phyloP scores from a whole-genome alignment of 2,329 filamentous ascomycete species.

The Dactylella cylindrospora region DNA sequence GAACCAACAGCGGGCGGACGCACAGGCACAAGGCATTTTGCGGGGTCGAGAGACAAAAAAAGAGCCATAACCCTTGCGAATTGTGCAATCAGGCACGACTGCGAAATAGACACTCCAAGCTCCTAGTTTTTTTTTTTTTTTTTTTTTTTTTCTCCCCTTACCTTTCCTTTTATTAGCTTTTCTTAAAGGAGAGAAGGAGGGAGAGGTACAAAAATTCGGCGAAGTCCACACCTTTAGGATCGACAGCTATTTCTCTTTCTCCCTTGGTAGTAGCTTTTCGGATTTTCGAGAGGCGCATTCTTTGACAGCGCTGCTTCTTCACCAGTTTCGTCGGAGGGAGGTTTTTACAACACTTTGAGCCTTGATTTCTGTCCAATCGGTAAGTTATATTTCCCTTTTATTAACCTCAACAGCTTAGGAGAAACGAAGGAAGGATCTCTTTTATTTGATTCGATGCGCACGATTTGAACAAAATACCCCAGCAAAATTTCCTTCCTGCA shows the following conservation, averaged over 20 bases:
- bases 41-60: slow-evolving; percentile 35
- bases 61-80: slow-evolving; percentile 36
- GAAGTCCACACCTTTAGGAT: slow-evolving; percentile 26
- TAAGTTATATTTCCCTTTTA: slow-evolving; percentile 36
- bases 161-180: slow-evolving; percentile 12
- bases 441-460: no score
- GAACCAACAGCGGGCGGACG: slow-evolving; percentile 43
- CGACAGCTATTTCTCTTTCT: slow-evolving; percentile 23
- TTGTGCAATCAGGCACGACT: slow-evolving; percentile 42
- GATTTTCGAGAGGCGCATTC: no score
- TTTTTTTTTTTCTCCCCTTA: no score
- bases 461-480: slow-evolving; percentile 16
- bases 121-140: no score
- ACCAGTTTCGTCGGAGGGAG: no score
- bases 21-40: slow-evolving; percentile 43
- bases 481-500: slow-evolving; percentile 37
- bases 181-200: no score
- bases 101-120: slow-evolving; percentile 16
- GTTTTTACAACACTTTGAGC: slow-evolving; percentile 15
- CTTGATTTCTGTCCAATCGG: slow-evolving; percentile 35
- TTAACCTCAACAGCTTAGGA: slow-evolving; percentile 8
- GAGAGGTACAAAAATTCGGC: slow-evolving; percentile 20
- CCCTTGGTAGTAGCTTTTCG: no score
- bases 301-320: slow-evolving; percentile 15
- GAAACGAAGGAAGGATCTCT: slow-evolving; percentile 38